Percentiles rank a stretch among this genome's conserved stretches.
Evolutionary conservation across 306 rosid genomes (phyloP).

Genomic region (Begonia peltatifolia): DNA sequence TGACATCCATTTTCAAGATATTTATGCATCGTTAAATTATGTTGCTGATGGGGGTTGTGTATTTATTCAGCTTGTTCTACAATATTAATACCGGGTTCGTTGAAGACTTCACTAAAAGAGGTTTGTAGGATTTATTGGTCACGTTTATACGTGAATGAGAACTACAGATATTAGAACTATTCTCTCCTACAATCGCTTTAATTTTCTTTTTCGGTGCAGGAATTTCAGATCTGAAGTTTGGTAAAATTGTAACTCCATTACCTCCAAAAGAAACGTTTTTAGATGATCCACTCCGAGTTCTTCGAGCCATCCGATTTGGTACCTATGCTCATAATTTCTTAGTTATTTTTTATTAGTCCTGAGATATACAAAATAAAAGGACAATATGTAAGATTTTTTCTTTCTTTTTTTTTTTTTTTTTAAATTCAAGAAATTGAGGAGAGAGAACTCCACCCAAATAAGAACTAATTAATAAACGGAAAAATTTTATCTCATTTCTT

Average conservation of each 20-base stretch:
- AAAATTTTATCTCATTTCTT: too few relatives aligned
- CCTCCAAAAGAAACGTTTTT: conserved; percentile 73
- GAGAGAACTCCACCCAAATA: too few relatives aligned
- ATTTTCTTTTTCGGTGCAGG: conserved; percentile 27
- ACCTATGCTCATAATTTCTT: background rate
- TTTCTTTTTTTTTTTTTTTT: conserved; percentile 1
- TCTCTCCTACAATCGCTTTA: conserved; percentile 7
- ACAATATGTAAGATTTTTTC: background rate
- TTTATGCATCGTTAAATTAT: background rate
- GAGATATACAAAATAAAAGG: too few relatives aligned
- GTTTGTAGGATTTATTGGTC: conserved; percentile 17
- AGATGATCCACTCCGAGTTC: conserved; percentile 91
- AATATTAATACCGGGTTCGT: conserved; percentile 62
- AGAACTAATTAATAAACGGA: too few relatives aligned
- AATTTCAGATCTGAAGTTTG: conserved; percentile 57
- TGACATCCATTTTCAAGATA: background rate
- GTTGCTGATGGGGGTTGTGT: background rate
- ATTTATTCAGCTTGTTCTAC: conserved; percentile 63
- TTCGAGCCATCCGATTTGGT: conserved; percentile 94
- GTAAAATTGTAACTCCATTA: conserved; percentile 85
- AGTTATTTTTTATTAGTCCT: too few relatives aligned
- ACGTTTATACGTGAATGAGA: background rate
- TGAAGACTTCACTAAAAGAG: conserved; percentile 82
- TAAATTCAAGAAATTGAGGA: too few relatives aligned
- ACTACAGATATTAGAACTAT: background rate